Base-by-base conservation (phyloP, 371 early-diverging fungal species). In the Mortierella sp. region DNA sequence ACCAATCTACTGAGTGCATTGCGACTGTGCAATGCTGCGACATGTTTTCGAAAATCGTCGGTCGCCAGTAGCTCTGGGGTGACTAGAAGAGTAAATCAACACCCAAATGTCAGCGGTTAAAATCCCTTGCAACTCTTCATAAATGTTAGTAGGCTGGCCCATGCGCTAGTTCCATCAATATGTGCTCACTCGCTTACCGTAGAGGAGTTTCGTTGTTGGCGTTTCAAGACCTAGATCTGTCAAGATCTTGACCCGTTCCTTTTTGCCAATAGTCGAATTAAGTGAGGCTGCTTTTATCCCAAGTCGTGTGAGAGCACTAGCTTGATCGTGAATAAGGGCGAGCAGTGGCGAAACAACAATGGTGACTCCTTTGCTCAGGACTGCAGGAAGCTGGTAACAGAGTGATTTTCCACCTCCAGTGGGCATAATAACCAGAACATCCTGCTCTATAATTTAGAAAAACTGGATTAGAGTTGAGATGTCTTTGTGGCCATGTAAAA, bases 341-440 rank as follows among this genome's bases (percentile, higher is more conserved):
- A 96, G 84, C 7, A 96, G 81, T 5, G 97, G 97, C 23, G 94
- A 93, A 23, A 96, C 82, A 1, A 96, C 95, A 50, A 97, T 67
- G 0, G 96, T 95, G 50, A 97, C 83, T 1, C 95, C 94, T 1
- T 85, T 69, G 37, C 86, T 81, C 43, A 94, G 62, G 19, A 95
- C 51, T 18, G 96, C 93, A 16, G 96, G 95, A 1, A 96, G 82
- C 72, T 96, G 96, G 81, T 92, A 96, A 75, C 96, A 95, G 3
- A 96, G 81, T 1, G 92, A 91, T 82, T 97, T 97, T 29, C 96
- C 97, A 1, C 94, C 95, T 29, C 96, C 96, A 2, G 96, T 96
- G 0, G 96, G 96, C 87, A 95, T 90, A 23, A 96, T 88, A 1
- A 95, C 92, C 74, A 97, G 90, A 2, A 90, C 84, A 77, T 96